Evolutionary conservation across 495 filamentous ascomycete species (phyloP), one percentile per base, ranked within the genome.

Genomic region (Podospora fimiseda): DNA sequence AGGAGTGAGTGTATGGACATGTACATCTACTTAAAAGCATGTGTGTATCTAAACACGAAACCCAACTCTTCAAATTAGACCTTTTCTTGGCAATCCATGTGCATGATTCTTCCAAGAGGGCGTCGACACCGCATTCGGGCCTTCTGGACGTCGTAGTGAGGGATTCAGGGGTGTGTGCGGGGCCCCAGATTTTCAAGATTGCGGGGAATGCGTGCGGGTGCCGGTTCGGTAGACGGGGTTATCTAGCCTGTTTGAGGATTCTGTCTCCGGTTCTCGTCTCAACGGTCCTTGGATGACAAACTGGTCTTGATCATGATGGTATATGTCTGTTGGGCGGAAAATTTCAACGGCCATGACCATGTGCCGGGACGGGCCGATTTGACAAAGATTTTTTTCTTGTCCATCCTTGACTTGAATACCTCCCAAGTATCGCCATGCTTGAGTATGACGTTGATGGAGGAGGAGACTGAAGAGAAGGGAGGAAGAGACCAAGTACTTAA

Each of bases 71-170:
- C n/a, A n/a, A n/a, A n/a, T n/a, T n/a, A n/a, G n/a, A n/a, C n/a
- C n/a, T n/a, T n/a, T n/a, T n/a, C n/a, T n/a, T n/a, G n/a, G n/a
- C n/a, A n/a, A n/a, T n/a, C n/a, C n/a, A n/a, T n/a, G n/a, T n/a
- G n/a, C n/a, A n/a, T n/a, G n/a, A n/a, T n/a, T n/a, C n/a, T n/a
- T n/a, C n/a, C n/a, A n/a, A n/a, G n/a, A n/a, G n/a, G n/a, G n/a
- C n/a, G n/a, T n/a, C 53, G 42, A 30, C 21, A 33, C 42, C 20
- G 36, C 43, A 61, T 61, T 61, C 59, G 59, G 59, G 48, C 59
- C 59, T 61, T 58, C 43, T 61, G 51, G 49, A 44, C 45, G 48
- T 44, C 52, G 45, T 4, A 50, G 16, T 11, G 20, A 24, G 21
- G n/a, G 22, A 13, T 8, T 46, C 33, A 41, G 43, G 44, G 43